Evolutionary conservation across 345 rosid genomes (phyloP).

Genomic region (Luvunga scandens): DNA sequence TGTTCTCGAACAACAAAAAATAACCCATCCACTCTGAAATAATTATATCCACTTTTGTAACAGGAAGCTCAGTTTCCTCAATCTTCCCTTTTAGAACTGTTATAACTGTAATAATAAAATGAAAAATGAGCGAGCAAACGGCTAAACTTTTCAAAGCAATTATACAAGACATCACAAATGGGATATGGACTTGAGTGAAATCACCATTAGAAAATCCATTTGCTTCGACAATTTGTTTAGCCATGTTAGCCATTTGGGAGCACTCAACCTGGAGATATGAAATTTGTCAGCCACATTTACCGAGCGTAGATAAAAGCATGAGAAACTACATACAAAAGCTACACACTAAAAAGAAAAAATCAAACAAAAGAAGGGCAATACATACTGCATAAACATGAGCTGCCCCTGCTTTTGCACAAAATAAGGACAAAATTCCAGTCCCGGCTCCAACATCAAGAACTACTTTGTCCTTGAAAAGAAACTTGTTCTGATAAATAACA

Average conservation of each 20-base stretch:
- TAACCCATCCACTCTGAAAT: conserved; percentile 99
- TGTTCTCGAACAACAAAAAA: conserved; percentile 91
- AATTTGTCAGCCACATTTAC: conserved; percentile 8
- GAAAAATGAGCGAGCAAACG: background rate
- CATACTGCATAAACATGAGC: conserved; percentile 89
- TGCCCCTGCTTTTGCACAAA: conserved; percentile 98
- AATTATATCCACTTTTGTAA: conserved; percentile 84
- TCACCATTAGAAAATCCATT: conserved; percentile 88
- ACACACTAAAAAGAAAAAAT: background rate
- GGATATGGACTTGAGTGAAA: background rate
- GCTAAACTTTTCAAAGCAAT: background rate
- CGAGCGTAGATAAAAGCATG: background rate
- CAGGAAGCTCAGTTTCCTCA: conserved; percentile 93
- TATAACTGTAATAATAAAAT: conserved; percentile 49
- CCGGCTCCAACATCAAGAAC: conserved; percentile 99
- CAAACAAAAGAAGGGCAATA: background rate
- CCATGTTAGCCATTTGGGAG: conserved; percentile 94
- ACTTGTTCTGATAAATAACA: conserved; percentile 89
- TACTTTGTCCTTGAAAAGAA: conserved; percentile 82
- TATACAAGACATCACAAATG: background rate
- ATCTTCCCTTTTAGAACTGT: conserved; percentile 98
- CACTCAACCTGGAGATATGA: conserved; percentile 65
- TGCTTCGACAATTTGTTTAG: conserved; percentile 79
- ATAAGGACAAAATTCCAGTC: conserved; percentile 90
- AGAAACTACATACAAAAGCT: background rate